Conservation (phyloP, 2,329 filamentous ascomycete species). For the Pseudopyricularia javanii region DNA sequence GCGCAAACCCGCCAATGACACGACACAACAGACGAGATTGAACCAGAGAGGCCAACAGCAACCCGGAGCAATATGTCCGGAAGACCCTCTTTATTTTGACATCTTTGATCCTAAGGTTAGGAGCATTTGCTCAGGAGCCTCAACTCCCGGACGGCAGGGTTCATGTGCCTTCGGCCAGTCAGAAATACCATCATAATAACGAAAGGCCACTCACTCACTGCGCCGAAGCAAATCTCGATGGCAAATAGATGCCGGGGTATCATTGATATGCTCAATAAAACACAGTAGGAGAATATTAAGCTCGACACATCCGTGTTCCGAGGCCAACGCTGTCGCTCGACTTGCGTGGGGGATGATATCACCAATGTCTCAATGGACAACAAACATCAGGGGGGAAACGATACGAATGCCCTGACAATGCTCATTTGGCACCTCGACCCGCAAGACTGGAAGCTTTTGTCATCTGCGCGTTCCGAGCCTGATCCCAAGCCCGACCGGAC, state of each 20-base stretch:
- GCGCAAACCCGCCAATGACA: background rate
- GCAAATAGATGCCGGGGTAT: background rate
- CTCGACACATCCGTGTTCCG: background rate
- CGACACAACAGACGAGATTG: background rate
- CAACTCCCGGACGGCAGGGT: background rate
- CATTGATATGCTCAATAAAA: background rate
- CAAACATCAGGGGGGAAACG: background rate
- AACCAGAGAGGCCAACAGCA: background rate
- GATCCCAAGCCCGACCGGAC: conserved; percentile 45
- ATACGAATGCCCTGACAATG: background rate
- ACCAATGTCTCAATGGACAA: background rate
- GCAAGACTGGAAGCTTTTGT: conserved; percentile 38
- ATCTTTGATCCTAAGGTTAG: background rate
- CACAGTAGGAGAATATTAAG: background rate
- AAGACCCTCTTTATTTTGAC: background rate
- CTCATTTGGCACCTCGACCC: conserved; percentile 42
- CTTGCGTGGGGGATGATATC: background rate
- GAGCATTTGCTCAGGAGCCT: background rate
- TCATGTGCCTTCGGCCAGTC: background rate
- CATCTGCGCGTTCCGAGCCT: conserved; percentile 44
- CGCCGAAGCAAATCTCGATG: background rate
- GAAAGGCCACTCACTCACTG: background rate
- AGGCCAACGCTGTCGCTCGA: background rate
- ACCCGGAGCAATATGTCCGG: background rate
- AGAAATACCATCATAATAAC: background rate